Conservation (phyloP, 768 basidiomycete species). For the Gloeostereum incarnatum region DNA sequence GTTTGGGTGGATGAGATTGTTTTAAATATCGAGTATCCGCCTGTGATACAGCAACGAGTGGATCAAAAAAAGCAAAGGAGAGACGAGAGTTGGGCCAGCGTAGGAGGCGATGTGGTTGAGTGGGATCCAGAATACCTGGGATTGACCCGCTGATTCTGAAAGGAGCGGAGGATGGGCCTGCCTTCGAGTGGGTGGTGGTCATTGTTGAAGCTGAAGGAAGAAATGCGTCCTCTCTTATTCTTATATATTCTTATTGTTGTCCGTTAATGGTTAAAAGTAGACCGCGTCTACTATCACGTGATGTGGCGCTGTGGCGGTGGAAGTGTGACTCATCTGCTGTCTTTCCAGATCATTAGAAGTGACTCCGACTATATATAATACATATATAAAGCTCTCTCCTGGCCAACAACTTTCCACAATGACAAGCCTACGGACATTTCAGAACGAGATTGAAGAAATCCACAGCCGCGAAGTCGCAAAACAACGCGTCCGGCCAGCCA, state of each 20-base stretch:
- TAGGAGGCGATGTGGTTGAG: constrained; percentile 54
- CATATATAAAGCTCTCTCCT: constrained; percentile 4
- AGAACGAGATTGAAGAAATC: constrained; percentile 73
- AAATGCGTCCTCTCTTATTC: too few relatives aligned
- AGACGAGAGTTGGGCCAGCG: constrained; percentile 48
- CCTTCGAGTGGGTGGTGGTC: too few relatives aligned
- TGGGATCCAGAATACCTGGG: constrained; percentile 60
- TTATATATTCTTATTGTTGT: too few relatives aligned
- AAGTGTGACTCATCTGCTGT: too few relatives aligned
- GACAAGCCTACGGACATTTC: constrained; percentile 53
- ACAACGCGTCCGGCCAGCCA: constrained; percentile 36
- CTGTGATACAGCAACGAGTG: constrained; percentile 45
- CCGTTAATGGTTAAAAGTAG: too few relatives aligned
- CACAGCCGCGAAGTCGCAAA: constrained; percentile 57
- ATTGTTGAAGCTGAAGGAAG: too few relatives aligned
- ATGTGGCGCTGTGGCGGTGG: too few relatives aligned
- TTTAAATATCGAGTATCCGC: constrained; percentile 31
- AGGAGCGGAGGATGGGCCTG: background rate
- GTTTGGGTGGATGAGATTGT: constrained; percentile 50
- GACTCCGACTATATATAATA: constrained; percentile 14
- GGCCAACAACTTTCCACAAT: constrained; percentile 17
- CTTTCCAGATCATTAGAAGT: constrained; percentile 1
- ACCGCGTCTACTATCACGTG: too few relatives aligned
- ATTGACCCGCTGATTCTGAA: constrained; percentile 28
- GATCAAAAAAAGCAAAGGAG: constrained; percentile 71